Conservation (phyloP, 73 alveolate species). For the Urostyla sp. region DNA sequence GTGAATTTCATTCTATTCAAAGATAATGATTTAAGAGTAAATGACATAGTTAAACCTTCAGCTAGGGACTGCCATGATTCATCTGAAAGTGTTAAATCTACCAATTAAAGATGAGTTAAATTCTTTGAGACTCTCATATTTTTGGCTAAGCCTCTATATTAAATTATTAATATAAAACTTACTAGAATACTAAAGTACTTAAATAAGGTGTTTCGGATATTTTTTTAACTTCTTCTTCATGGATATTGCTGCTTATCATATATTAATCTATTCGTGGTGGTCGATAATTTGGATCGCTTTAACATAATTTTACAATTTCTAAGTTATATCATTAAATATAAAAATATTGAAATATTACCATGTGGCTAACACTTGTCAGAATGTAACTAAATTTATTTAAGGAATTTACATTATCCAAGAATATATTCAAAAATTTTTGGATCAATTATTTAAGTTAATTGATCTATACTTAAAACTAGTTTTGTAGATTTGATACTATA, state of each 20-base stretch:
- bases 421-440: slow-evolving; percentile 35
- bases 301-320: slow-evolving; percentile 11
- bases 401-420: slow-evolving; percentile 1
- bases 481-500: slow-evolving; percentile 28
- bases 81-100: not conserved
- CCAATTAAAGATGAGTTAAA: not conserved
- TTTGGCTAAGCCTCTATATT: not conserved
- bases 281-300: slow-evolving; percentile 26
- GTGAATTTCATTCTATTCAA: slow-evolving; percentile 13
- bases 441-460: slow-evolving; percentile 18
- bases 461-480: slow-evolving; percentile 1
- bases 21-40: not conserved
- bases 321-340: not conserved
- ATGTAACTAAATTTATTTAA: not conserved
- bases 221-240: slow-evolving; percentile 26
- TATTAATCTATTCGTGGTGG: not conserved
- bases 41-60: slow-evolving; percentile 10
- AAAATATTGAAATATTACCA: not conserved
- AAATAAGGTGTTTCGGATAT: slow-evolving; percentile 1
- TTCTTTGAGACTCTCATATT: not conserved
- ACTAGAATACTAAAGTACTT: slow-evolving; percentile 12
- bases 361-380: slow-evolving; percentile 23
- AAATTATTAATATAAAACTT: not conserved
- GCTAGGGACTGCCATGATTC: slow-evolving; percentile 18
- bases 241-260: slow-evolving; percentile 23